These are phyloP conservation scores for Sphaerulina musiva DNA, from an alignment of 2,329 filamentous ascomycete species.

Conservation along the genomic window DNA sequence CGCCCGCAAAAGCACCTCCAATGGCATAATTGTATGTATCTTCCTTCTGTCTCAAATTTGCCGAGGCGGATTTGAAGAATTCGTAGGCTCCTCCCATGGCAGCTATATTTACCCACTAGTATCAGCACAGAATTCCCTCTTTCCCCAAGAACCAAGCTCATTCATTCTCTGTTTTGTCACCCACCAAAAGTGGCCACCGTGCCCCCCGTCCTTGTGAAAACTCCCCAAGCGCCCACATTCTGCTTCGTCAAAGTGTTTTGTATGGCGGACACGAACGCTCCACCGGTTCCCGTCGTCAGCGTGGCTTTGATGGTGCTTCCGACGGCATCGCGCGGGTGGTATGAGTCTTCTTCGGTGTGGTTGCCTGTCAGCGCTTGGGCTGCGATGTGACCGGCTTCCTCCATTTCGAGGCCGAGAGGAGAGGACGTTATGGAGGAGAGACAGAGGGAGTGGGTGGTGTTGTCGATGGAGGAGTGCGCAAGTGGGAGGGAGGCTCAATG, in stretches of 20 bases:
- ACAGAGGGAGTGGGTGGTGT: background rate
- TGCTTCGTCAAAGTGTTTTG: slow-evolving; percentile 80
- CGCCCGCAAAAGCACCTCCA: slow-evolving; percentile 70
- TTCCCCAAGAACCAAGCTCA: background rate
- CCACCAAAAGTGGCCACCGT: slow-evolving; percentile 64
- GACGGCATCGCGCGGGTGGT: slow-evolving; percentile 70
- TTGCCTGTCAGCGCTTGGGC: slow-evolving; percentile 36
- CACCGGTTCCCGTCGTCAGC: slow-evolving; percentile 58
- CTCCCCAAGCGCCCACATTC: slow-evolving; percentile 72
- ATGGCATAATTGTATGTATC: slow-evolving; percentile 69
- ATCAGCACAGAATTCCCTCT: slow-evolving; percentile 2
- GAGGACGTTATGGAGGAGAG: background rate
- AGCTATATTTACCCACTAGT: slow-evolving; percentile 44
- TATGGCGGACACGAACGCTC: slow-evolving; percentile 67
- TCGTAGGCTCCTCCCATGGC: slow-evolving; percentile 68
- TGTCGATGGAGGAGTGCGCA: background rate
- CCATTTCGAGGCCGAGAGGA: slow-evolving; percentile 39
- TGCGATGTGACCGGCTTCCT: slow-evolving; percentile 33
- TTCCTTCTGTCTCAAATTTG: slow-evolving; percentile 80
- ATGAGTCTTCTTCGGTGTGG: slow-evolving; percentile 35
- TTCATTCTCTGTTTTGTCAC: slow-evolving; percentile 1
- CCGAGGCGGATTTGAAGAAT: slow-evolving; percentile 68
- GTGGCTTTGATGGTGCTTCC: slow-evolving; percentile 58
- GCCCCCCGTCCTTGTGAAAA: slow-evolving; percentile 72
- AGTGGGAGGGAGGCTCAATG: background rate